Evolutionary conservation across 805 yeast genomes (phyloP), one percentile per base, ranked within the genome.

Genomic region (Saccharomycopsis guyanensis): DNA sequence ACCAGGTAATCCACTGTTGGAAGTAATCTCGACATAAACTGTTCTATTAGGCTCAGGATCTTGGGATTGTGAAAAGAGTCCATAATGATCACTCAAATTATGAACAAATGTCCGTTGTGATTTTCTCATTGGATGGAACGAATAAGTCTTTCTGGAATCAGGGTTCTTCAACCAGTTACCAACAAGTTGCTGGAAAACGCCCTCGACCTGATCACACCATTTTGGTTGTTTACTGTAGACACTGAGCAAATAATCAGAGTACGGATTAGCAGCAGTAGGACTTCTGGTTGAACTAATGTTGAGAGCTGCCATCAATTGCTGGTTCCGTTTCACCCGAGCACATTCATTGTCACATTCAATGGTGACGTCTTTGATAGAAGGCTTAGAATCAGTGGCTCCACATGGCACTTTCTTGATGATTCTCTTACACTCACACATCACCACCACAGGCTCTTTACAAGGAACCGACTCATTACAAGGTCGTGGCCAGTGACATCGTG

Each of bases 11-110:
- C 51, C 56, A 0, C 68, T 58, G 1, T 46, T 52, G 10, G 55
- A 48, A 4, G 59, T 57, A 38, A 69, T 60, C 42, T 67, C 63
- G n/a, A 87, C 69, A 53, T 75, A 79, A 0, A 87, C 91, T 8
- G 82, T 75, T 50, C 95, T 63, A 43, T 76, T 69, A 0, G 96
- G 96, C 53, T 86, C 96, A 2, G 75, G 76, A 60, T 86, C 96
- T 51, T 85, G 93, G 1, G 89, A 75, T 56, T 84, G 88, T 0
- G 82, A 68, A 54, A 74, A 78, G 10, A 86, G 56, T 10, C 71
- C 66, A 59, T 68, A 86, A 0, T 76, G 62, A 22, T 69, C 75
- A 0, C 88, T 81, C 35, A 88, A 57, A 43, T 77, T 78, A 57
- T 80, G 91, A 22, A 88, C 63, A 57, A 87, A 86, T 51, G 68